Evolutionary conservation across 2,329 filamentous ascomycete genomes (phyloP).

Genomic region (Cryphonectria parasitica): DNA sequence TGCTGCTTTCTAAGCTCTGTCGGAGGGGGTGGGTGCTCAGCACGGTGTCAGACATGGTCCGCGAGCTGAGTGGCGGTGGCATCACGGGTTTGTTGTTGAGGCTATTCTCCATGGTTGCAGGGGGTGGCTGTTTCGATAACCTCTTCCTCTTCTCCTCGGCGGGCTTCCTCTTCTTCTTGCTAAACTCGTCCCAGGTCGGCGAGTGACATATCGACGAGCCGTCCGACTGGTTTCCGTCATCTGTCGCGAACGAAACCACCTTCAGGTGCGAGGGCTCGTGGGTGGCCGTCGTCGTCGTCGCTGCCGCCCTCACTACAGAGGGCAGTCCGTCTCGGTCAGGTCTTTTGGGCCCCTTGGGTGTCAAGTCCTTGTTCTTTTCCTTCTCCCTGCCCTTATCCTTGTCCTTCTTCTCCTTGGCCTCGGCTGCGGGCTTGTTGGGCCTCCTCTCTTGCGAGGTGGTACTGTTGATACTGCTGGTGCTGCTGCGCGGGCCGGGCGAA

Average conservation of each 20-base stretch:
- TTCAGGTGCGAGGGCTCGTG: constrained; percentile 38
- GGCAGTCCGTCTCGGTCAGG: constrained; percentile 25
- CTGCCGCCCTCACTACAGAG: constrained; percentile 24
- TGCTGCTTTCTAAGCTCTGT: constrained; percentile 9
- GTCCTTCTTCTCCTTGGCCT: not conserved
- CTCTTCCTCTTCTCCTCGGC: constrained; percentile 48
- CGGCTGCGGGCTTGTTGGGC: not conserved
- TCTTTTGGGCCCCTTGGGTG: constrained; percentile 32
- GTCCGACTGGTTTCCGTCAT: constrained; percentile 42
- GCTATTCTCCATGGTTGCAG: constrained; percentile 28
- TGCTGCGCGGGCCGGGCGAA: constrained; percentile 2
- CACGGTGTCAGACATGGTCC: constrained; percentile 26
- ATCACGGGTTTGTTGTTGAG: not conserved
- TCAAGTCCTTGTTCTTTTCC: not conserved
- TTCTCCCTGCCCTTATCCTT: not conserved
- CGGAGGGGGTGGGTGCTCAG: constrained; percentile 13
- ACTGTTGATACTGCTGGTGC: constrained; percentile 9
- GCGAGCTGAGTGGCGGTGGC: constrained; percentile 22
- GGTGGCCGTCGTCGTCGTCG: not conserved
- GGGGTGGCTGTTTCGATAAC: constrained; percentile 42
- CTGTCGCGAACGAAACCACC: constrained; percentile 46
- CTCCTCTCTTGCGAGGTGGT: constrained; percentile 6
- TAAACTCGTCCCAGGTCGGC: constrained; percentile 64
- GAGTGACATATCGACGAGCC: constrained; percentile 62
- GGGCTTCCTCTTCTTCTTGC: constrained; percentile 57